Evolutionary conservation across 2,329 filamentous ascomycete genomes (phyloP), one percentile per base, ranked within the genome.

Genomic region (Venturia oleaginea): DNA sequence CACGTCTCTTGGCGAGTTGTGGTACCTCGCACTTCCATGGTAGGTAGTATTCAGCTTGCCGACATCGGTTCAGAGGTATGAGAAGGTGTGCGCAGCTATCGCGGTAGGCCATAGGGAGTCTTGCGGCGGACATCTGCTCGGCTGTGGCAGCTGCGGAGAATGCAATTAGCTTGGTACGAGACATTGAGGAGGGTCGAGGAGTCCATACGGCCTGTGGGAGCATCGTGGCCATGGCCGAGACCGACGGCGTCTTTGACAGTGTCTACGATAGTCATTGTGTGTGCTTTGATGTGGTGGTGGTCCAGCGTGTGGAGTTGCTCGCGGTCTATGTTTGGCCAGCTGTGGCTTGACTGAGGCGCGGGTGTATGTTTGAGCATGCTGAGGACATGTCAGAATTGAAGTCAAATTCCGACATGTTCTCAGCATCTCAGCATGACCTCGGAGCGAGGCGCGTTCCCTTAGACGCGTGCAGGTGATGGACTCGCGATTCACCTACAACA

Each of bases 21-120:
- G 15, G 71, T 84, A 97, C 94, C 84, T 90, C 86, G 78, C 94
- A 99, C 84, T 96, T 97, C 94, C 94, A 99, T 22, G 92, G 92
- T 72, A 97, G 80, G 78, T 96, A 99, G 81, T 89, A 97, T 68
- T 91, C 89, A 71, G 95, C 88, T 78, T 86, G 84, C 67, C 94
- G 92, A 84, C 94, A 99, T 74, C 89, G 89, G 81, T 99, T 99
- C 71, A 99, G 84, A 19, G 94, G 94, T 68, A 97, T 97, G 67
- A 97, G 82, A 59, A 99, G 88, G 78, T 94, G 87, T 68, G 92
- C 94, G 81, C 94, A 99, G 79, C 88, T 92, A 79, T 99, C 94
- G 76, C 94, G 86, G 84, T 99, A 99, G 72, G 89, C 84, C 64
- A 97, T 79, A 15, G 94, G 93, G 62, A 97, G 84, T 74, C 86